A percentile compares a stretch with the other conserved stretches of the same genome.
Evolutionary conservation across 176 grass and related monocot genomes (phyloP).

Genomic region (Eragrostis curvula): DNA sequence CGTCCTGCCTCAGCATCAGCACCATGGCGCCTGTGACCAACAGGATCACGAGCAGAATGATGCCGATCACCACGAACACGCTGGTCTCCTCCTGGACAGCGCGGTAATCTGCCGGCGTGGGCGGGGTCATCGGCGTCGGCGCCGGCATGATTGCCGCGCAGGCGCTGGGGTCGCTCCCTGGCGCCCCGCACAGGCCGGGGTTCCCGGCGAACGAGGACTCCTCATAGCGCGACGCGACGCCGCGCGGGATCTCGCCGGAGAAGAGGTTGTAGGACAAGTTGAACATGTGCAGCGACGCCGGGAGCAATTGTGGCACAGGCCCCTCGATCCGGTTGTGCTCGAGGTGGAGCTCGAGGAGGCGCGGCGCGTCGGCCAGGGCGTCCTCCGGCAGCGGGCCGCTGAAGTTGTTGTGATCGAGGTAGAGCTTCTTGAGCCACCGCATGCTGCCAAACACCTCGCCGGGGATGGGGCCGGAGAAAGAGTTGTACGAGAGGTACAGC

Average conservation of each 20-base stretch:
- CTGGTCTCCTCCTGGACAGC: conserved; percentile 46
- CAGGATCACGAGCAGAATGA: conserved; percentile 49
- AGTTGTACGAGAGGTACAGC: conserved; percentile 69
- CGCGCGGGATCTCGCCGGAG: conserved; percentile 44
- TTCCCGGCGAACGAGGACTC: conserved; percentile 67
- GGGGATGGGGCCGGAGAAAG: conserved; percentile 59
- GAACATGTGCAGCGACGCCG: conserved; percentile 52
- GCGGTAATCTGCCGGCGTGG: neutral
- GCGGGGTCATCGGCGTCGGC: conserved; percentile 1
- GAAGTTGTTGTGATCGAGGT: conserved; percentile 70
- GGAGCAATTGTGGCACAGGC: conserved; percentile 35
- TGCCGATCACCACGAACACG: conserved; percentile 49
- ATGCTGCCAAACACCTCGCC: conserved; percentile 51
- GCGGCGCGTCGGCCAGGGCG: conserved; percentile 41
- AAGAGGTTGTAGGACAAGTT: conserved; percentile 80
- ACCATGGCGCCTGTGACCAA: conserved; percentile 46
- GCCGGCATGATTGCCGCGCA: conserved; percentile 9
- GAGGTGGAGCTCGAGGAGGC: conserved; percentile 74
- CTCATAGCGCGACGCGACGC: conserved; percentile 46
- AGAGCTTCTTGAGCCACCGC: conserved; percentile 84
- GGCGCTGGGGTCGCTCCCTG: neutral
- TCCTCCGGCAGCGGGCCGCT: conserved; percentile 55
- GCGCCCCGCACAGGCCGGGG: conserved; percentile 49
- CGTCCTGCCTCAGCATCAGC: conserved; percentile 43
- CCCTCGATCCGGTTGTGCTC: conserved; percentile 70